phyloP scores from a whole-genome alignment of 768 basidiomycete genomes.

The Tubosaeta brunneosetosa region DNA sequence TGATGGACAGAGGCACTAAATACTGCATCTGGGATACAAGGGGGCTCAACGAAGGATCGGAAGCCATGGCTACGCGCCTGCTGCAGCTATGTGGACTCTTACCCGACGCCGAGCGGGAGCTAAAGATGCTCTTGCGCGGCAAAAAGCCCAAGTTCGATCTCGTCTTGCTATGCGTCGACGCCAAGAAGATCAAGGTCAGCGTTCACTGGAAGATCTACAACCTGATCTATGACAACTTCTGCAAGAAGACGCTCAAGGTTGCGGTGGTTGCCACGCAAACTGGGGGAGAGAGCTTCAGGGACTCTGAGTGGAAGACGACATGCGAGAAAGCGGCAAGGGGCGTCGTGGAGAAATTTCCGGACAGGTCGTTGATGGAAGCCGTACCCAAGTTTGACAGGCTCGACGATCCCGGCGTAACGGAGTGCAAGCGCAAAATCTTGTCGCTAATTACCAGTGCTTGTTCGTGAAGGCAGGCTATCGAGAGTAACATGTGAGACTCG shows the following conservation, averaged over 20 bases:
- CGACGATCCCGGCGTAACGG: slow-evolving; percentile 11
- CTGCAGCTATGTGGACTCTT: not conserved
- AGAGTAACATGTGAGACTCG: not conserved
- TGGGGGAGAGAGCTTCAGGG: slow-evolving; percentile 4
- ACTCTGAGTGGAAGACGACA: slow-evolving; percentile 14
- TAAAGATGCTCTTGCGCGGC: slow-evolving; percentile 14
- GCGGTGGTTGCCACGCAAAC: slow-evolving; percentile 18
- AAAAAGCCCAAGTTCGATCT: slow-evolving; percentile 11
- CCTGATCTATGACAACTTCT: slow-evolving; percentile 16
- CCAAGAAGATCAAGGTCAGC: slow-evolving; percentile 13
- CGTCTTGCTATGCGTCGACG: slow-evolving; percentile 21
- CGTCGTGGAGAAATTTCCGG: slow-evolving; percentile 12
- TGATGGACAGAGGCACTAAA: slow-evolving; percentile 3
- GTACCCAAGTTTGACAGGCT: slow-evolving; percentile 13
- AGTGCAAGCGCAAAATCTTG: slow-evolving; percentile 20
- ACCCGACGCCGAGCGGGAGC: slow-evolving; percentile 15
- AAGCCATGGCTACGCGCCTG: not conserved
- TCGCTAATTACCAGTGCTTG: slow-evolving; percentile 15
- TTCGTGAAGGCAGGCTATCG: not conserved
- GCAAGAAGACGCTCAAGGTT: slow-evolving; percentile 5
- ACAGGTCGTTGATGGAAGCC: slow-evolving; percentile 12
- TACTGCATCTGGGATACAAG: slow-evolving; percentile 25
- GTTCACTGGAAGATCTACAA: slow-evolving; percentile 20
- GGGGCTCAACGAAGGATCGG: slow-evolving; percentile 20
- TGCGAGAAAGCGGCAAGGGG: slow-evolving; percentile 8